Conservation (phyloP, 768 basidiomycete species). For the Hypholoma sublateritium region DNA sequence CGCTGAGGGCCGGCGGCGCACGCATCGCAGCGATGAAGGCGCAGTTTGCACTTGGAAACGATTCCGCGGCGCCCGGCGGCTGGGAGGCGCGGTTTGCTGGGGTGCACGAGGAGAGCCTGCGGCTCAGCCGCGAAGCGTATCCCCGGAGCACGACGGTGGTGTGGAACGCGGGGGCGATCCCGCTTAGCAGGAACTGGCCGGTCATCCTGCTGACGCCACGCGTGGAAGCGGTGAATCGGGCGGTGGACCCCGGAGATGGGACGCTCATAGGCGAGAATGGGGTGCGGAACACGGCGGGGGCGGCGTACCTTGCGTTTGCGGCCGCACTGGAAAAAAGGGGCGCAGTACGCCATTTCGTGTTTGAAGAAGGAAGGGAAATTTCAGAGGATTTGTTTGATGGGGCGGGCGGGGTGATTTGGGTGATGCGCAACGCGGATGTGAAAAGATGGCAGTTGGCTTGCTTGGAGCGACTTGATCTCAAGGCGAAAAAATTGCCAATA, state of each 20-base stretch:
- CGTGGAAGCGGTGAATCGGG: conserved; percentile 57
- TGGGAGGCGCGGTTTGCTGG: conserved; percentile 29
- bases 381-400: conserved; percentile 12
- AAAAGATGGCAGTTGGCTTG: conserved; percentile 43
- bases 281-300: conserved; percentile 55
- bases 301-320: conserved; percentile 53
- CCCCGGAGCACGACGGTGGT: conserved; percentile 45
- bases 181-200: conserved; percentile 25
- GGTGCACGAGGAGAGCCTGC: conserved; percentile 37
- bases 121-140: conserved; percentile 50
- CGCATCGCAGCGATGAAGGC: conserved; percentile 53
- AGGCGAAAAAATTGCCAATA: conserved; percentile 28
- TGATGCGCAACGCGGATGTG: conserved; percentile 55
- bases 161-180: conserved; percentile 37
- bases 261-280: conserved; percentile 41
- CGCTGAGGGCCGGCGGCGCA: conserved; percentile 39
- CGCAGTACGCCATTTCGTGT: conserved; percentile 46
- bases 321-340: conserved; percentile 32
- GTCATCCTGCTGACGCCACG: conserved; percentile 56
- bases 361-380: conserved; percentile 21
- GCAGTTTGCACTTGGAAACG: conserved; percentile 48
- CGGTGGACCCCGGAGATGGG: conserved; percentile 58
- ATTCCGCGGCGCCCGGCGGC: conserved; percentile 30
- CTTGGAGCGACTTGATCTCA: conserved; percentile 38
- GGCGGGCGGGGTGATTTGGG: conserved; percentile 45